Evolutionary conservation across 441 rosid genomes (phyloP), one percentile per base, ranked within the genome.

Genomic region (Codiaeum variegatum): DNA sequence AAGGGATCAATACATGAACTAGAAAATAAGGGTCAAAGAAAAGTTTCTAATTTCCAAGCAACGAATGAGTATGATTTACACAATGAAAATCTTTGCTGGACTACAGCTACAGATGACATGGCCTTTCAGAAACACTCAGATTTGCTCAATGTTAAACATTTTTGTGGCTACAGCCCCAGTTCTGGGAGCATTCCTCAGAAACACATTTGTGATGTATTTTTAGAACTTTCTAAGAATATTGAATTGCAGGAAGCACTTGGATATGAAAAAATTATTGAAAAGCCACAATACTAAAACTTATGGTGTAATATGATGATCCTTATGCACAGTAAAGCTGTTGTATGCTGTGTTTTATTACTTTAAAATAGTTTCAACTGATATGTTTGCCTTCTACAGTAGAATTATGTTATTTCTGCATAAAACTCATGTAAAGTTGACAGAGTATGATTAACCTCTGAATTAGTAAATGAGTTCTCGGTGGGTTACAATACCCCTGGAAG

Each of bases 101-200:
- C 49, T 6, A 31, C 15, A 60, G 32, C 55, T 15, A 12, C 36
- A 31, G 16, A 60, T 26, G 23, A 67, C 23, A 47, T 32, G 18
- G 32, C 31, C 49, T 29, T 47, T 52, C 46, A 31, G 9, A 32
- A 47, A 46, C n/a, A 32, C 58, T 42, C 59, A 32, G 16, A 18
- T 29, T 58, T 26, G 8, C 3, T 1, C 5, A 42, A 4, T 34
- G 42, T 26, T 70, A 12, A 28, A 70, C 11, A 70, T 26, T 40
- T 61, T 21, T 71, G 9, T 31, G 16, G 34, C 34, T 46, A 70
- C 13, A 28, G 67, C 60, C 62, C 18, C 24, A 62, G 61, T 62
- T 72, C 62, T 72, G 31, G 34, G 62, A 29, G 38, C 62, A 70
- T 21, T 23, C 26, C 56, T 18, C 24, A 60, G 18, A 26, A 36